These are phyloP conservation scores for Wickerhamomyces sydowiorum DNA, from an alignment of 805 yeast species.

Conservation along the genomic window DNA sequence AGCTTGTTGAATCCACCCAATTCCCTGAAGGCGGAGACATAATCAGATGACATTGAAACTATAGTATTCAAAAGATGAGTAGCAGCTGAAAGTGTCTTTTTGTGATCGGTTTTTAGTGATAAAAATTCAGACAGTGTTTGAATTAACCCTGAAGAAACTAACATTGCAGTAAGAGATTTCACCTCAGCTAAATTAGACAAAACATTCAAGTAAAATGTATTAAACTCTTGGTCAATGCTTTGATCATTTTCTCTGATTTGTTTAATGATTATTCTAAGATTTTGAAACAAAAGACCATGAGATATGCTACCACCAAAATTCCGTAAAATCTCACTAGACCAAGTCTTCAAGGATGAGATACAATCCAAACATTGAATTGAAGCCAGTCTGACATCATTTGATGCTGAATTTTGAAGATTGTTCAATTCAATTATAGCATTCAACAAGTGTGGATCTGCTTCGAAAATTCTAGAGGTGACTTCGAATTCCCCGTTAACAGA, in stretches of 20 bases:
- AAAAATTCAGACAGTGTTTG: conserved; percentile 60
- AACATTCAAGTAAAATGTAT: conserved; percentile 48
- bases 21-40: conserved; percentile 58
- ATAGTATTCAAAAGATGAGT: conserved; percentile 41
- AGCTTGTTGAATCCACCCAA: conserved; percentile 60
- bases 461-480: conserved; percentile 61
- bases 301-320: conserved; percentile 81
- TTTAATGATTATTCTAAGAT: conserved; percentile 57
- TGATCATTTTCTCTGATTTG: conserved; percentile 36
- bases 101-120: conserved; percentile 41
- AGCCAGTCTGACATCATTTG: conserved; percentile 47
- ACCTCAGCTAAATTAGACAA: conserved; percentile 57
- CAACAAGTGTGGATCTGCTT: conserved; percentile 65
- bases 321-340: conserved; percentile 73
- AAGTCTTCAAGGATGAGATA: conserved; percentile 57
- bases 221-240: conserved; percentile 41
- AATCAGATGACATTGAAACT: conserved; percentile 36
- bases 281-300: conserved; percentile 77
- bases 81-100: conserved; percentile 59
- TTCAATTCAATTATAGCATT: conserved; percentile 66
- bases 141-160: conserved; percentile 73
- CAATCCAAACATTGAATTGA: conserved; percentile 66
- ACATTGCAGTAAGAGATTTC: conserved; percentile 45
- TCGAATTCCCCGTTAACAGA: conserved; percentile 51
- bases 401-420: conserved; percentile 56